These are phyloP conservation scores for Neopestalotiopsis rosae DNA, from an alignment of 2,329 filamentous ascomycete genomes.

Conservation along the genomic window DNA sequence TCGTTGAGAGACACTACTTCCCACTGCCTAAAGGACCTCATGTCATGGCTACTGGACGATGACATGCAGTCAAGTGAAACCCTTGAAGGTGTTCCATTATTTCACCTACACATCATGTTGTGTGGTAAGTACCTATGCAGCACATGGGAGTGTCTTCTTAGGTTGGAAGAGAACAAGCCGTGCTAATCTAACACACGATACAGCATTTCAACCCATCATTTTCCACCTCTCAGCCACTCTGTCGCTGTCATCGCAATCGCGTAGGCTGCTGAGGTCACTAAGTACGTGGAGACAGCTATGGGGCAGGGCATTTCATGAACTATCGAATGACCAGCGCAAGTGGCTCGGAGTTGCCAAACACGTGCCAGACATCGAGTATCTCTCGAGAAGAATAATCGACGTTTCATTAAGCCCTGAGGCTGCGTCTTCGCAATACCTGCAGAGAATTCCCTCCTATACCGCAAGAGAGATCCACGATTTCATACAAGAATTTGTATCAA, in stretches of 20 bases:
- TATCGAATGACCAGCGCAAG: background rate
- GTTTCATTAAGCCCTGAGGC: slow-evolving; percentile 13
- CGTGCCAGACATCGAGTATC: slow-evolving; percentile 16
- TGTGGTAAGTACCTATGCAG: background rate
- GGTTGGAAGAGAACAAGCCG: background rate
- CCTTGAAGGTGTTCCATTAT: background rate
- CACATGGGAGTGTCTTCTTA: background rate
- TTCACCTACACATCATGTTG: background rate
- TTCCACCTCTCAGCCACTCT: background rate
- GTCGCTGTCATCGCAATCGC: background rate
- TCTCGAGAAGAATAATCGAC: slow-evolving; percentile 20
- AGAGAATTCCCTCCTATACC: slow-evolving; percentile 14
- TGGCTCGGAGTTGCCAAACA: slow-evolving; percentile 20
- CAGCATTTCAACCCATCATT: slow-evolving; percentile 8
- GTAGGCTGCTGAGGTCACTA: background rate
- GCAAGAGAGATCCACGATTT: slow-evolving; percentile 17
- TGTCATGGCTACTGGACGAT: background rate
- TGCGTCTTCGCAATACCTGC: slow-evolving; percentile 14
- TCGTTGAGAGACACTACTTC: background rate
- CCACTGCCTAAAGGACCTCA: background rate
- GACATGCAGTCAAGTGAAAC: background rate
- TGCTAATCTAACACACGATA: background rate
- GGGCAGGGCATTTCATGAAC: background rate
- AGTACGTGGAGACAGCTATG: background rate
- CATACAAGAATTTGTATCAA: slow-evolving; percentile 17